Conservation (phyloP, 805 yeast species). For the Candida caryicola region DNA sequence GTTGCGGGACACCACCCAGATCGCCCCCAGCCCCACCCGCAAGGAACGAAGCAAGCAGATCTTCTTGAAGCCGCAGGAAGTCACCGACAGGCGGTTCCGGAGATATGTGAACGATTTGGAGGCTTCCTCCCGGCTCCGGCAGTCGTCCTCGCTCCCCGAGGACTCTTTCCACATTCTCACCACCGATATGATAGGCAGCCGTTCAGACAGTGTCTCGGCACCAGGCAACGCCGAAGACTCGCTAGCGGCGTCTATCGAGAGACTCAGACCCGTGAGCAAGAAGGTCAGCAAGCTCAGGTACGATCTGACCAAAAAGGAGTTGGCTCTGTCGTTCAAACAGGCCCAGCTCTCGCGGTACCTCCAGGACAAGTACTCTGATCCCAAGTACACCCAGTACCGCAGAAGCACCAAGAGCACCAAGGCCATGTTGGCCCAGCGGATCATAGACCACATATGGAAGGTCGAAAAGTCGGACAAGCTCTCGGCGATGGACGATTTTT, state of each 20-base stretch:
- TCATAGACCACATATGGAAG: slow-evolving; percentile 37
- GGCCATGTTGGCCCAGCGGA: slow-evolving; percentile 19
- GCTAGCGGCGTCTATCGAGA: slow-evolving; percentile 6
- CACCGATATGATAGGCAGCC: slow-evolving; percentile 4
- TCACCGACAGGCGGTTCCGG: slow-evolving; percentile 15
- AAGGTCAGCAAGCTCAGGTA: slow-evolving; percentile 8
- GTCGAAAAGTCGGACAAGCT: slow-evolving; percentile 18
- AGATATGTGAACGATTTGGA: slow-evolving; percentile 13
- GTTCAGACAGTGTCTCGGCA: not conserved
- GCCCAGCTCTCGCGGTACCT: slow-evolving; percentile 12
- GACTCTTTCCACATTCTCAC: slow-evolving; percentile 7
- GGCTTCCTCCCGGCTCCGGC: slow-evolving; percentile 5
- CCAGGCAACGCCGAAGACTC: slow-evolving; percentile 1
- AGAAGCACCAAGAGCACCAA: slow-evolving; percentile 11
- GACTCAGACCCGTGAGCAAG: slow-evolving; percentile 7
- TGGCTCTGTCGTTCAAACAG: slow-evolving; percentile 10
- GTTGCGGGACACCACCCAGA: slow-evolving; percentile 10
- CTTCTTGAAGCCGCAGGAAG: slow-evolving; percentile 17
- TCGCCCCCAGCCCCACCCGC: slow-evolving; percentile 6
- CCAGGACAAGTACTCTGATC: slow-evolving; percentile 5
- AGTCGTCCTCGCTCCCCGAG: slow-evolving; percentile 1
- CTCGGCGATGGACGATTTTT: slow-evolving; percentile 29
- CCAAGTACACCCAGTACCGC: slow-evolving; percentile 5
- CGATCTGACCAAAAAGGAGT: slow-evolving; percentile 6
- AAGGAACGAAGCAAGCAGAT: slow-evolving; percentile 10